Evolutionary conservation across 495 filamentous ascomycete species (phyloP).

Genomic region (Xylaria castorea): DNA sequence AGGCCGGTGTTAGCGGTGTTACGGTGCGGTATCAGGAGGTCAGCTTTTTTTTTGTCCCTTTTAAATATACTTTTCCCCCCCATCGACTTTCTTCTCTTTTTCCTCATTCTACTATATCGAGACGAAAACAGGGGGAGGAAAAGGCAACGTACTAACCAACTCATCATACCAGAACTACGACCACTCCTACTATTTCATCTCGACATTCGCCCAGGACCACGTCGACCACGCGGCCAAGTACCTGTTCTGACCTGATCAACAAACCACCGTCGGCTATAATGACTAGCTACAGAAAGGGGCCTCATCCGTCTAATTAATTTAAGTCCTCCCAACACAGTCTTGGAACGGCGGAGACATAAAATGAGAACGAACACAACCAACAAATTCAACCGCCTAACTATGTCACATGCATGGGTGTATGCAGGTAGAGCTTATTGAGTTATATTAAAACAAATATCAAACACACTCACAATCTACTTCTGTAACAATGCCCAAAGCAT

Average conservation of each 20-base stretch:
- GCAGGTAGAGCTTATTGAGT: neutral
- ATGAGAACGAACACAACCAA: neutral
- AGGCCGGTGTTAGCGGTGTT: constrained; percentile 69
- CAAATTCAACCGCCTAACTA: neutral
- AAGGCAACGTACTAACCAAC: too few relatives aligned
- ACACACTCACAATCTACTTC: neutral
- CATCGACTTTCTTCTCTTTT: neutral
- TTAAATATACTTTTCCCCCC: too few relatives aligned
- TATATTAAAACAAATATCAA: neutral
- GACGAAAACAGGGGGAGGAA: too few relatives aligned
- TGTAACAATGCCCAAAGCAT: neutral
- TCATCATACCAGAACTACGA: constrained; percentile 72
- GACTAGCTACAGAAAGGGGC: neutral
- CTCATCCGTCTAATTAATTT: neutral
- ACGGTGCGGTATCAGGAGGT: constrained; percentile 81
- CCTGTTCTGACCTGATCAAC: constrained; percentile 45
- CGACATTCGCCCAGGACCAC: constrained; percentile 87
- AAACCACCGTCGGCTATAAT: neutral
- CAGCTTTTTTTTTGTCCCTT: too few relatives aligned
- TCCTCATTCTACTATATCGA: too few relatives aligned
- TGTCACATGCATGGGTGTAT: neutral
- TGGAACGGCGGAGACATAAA: neutral
- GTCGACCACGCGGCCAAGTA: constrained; percentile 89
- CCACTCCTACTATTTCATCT: constrained; percentile 95
- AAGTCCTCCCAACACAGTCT: neutral